Evolutionary conservation across 1,139 yeast species (phyloP), one percentile per base, ranked within the genome.

Genomic region (Candida sanyaensis): DNA sequence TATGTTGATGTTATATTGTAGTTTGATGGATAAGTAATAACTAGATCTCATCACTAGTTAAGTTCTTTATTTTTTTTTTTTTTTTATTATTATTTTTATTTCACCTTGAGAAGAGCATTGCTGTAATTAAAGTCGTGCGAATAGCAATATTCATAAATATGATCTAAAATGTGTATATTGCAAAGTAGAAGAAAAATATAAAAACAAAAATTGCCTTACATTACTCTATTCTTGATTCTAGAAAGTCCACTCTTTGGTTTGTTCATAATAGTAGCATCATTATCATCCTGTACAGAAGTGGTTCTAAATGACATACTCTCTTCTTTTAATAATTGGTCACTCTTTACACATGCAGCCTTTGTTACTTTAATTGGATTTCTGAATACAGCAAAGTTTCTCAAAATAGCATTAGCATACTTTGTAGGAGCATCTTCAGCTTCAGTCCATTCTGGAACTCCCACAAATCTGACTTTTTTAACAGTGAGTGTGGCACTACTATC

Each of bases 401-500:
- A 61, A 38, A 80, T 78, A 43, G 72, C 69, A 51, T 70, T 71
- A 36, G 80, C 65, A 51, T 75, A 77, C 43, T 68, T 71, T 3
- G 81, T 66, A 1, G 84, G 85, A 0, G 80, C 81, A 63, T 81
- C 86, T 57, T 81, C 86, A 8, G 75, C 80, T 37, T 73, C 81
- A 1, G 75, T 60, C 52, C 78, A 81, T 44, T 70, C 78, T 0
- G 80, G 73, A 3, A 81, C 84, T 1, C 84, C 84, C 4, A 65
- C 64, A 52, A 81, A 81, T 34, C 85, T 61, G 6, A 81, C 84
- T 51, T 65, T 75, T 52, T 78, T 80, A 6, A 24, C 28, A 41
- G 12, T 45, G 21, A 34, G 43, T 30, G 31, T 43, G 32, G 40
- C 42, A 41, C 29, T 49, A 52, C 12, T 47, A 45, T 23, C 39